Conservation (phyloP, 345 rosid species). For the Triadica sebifera region DNA sequence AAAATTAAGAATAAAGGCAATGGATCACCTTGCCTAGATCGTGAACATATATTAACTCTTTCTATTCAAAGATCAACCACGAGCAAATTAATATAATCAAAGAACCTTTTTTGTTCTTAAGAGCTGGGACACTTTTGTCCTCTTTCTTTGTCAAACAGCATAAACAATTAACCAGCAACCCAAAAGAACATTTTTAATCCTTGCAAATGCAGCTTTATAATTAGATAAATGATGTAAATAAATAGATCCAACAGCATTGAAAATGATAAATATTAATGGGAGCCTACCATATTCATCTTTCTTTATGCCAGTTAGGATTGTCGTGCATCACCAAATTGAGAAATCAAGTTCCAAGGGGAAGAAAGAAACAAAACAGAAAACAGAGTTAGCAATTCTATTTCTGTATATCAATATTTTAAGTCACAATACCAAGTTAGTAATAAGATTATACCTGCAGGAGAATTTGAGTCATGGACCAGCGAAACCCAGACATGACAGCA, state of each 20-base stretch:
- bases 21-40: too few species aligned
- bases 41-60: too few species aligned
- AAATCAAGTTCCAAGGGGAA: conserved; percentile 28
- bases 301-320: conserved; percentile 46
- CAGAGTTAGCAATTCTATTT: not conserved
- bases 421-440: conserved; percentile 7
- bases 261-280: not conserved
- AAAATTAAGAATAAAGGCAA: too few species aligned
- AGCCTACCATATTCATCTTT: conserved; percentile 87
- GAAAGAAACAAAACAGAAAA: conserved; percentile 19
- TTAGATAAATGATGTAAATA: not conserved
- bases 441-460: conserved; percentile 72
- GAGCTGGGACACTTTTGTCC: too few species aligned
- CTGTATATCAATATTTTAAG: not conserved
- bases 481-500: conserved; percentile 99
- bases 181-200: too few species aligned
- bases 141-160: too few species aligned
- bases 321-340: conserved; percentile 32
- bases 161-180: too few species aligned
- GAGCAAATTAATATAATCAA: too few species aligned
- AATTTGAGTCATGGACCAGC: conserved; percentile 99
- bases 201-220: not conserved
- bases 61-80: too few species aligned
- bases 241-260: too few species aligned
- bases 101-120: too few species aligned